Evolutionary conservation across 2,329 filamentous ascomycete genomes (phyloP), one percentile per base, ranked within the genome.

Genomic region (Purpureocillium takamizusanense): DNA sequence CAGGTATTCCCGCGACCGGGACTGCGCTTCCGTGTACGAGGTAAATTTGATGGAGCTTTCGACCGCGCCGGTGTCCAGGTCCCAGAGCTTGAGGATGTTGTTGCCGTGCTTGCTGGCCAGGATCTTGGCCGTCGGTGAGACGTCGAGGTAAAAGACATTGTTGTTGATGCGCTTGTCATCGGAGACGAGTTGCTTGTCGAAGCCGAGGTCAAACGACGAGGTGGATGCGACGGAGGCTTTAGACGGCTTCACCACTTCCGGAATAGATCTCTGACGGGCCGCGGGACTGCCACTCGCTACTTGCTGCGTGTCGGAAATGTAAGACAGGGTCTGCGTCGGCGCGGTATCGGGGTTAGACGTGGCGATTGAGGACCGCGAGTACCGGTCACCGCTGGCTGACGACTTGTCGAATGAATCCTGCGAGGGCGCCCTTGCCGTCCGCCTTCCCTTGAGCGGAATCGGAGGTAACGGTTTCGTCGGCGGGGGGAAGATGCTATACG

Each of bases 31-130:
- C 2, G 61, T 62, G 42, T 65, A 64, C 9, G 59, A 60, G 2
- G 56, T 55, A 27, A 65, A 53, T 31, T 65, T 66, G 51, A 66
- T 51, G 29, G 46, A 44, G 38, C 45, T 53, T 42, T 87, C 75
- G 0, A 86, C 78, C 48, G 89, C 83, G 17, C 89, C 87, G 52
- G 87, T 81, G 44, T 86, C 80, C 12, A 82, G 70, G 8, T 86
- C 86, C 83, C 88, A 95, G 39, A 95, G 86, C 62, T 94, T 95
- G 42, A 95, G 83, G 1, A 86, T 86, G 42, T 84, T 82, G 57
- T 95, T 57, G 21, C 56, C 56, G 29, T 59, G 55, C 39, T 59
- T 59, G 47, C 53, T 62, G 7, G 61, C 60, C 3, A 65, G 46
- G 9, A 55, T 54, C 4, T 54, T 50, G 0, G 55, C 55, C 1